Conservation (phyloP, 2,329 filamentous ascomycete genomes). For the Aureobasidium subglaciale region DNA sequence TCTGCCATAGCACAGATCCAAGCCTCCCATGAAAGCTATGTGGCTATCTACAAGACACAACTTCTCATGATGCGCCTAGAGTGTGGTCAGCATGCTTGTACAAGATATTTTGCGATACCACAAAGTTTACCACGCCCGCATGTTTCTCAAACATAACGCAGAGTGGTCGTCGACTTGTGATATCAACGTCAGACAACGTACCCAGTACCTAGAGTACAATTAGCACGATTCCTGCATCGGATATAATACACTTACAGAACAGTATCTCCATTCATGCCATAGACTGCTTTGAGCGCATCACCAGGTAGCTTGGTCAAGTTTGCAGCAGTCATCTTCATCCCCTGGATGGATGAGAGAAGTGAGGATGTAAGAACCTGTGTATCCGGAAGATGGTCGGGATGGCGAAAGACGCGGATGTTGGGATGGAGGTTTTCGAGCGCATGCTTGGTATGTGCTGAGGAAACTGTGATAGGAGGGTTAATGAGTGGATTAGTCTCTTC, state of each 20-base stretch:
- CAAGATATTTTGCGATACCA: no score
- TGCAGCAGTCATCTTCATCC: conserved; percentile 48
- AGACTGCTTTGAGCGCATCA: conserved; percentile 69
- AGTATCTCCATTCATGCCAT: conserved; percentile 72
- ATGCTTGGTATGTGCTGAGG: conserved; percentile 70
- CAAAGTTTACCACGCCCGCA: no score
- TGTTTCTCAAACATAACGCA: no score
- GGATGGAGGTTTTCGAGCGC: conserved; percentile 66
- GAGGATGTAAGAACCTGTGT: conserved; percentile 57
- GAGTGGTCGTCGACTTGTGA: no score
- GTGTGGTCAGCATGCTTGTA: no score
- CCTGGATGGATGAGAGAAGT: conserved; percentile 49
- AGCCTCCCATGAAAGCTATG: conserved; percentile 81
- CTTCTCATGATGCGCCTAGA: conserved; percentile 93
- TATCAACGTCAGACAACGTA: not conserved
- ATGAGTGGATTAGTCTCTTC: conserved; percentile 41
- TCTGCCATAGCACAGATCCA: conserved; percentile 79
- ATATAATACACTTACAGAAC: conserved; percentile 54
- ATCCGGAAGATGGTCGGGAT: conserved; percentile 80
- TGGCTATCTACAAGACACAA: conserved; percentile 73
- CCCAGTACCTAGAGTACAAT: not conserved
- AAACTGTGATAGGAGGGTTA: conserved; percentile 44
- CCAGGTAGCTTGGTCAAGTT: conserved; percentile 58
- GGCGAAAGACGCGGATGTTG: conserved; percentile 82
- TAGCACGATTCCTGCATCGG: no score